phyloP scores from a whole-genome alignment of 2,329 filamentous ascomycete genomes.

The Cercospora canescens region DNA sequence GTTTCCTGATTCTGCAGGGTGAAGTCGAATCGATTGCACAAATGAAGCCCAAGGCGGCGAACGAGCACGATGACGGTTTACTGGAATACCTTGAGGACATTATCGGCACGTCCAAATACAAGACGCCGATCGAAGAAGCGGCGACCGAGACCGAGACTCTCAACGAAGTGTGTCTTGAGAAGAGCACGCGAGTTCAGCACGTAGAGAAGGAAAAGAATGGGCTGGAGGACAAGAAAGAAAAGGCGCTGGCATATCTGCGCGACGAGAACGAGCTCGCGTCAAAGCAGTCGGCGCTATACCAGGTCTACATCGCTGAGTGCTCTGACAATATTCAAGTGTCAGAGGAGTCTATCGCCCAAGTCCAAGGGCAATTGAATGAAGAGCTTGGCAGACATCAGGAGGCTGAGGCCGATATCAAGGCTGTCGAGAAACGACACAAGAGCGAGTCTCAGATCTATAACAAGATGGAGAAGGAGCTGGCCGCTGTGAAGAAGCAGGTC shows the following conservation, averaged over 20 bases:
- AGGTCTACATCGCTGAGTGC: constrained; percentile 86
- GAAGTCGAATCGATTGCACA: constrained; percentile 98
- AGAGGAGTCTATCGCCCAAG: constrained; percentile 84
- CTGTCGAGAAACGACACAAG: constrained; percentile 81
- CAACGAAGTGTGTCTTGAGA: constrained; percentile 93
- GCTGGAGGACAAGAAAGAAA: constrained; percentile 95
- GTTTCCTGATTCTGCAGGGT: constrained; percentile 94
- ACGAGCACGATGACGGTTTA: constrained; percentile 93
- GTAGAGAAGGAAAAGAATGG: constrained; percentile 95
- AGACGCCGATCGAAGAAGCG: constrained; percentile 92
- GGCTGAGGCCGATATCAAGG: constrained; percentile 85
- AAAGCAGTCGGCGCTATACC: constrained; percentile 90
- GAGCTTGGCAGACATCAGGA: constrained; percentile 92
- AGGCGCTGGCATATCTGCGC: constrained; percentile 81
- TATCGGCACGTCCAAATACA: constrained; percentile 98
- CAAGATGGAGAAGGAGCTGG: constrained; percentile 75
- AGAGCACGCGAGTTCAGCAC: constrained; percentile 91
- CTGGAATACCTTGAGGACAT: constrained; percentile 98
- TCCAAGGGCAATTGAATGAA: constrained; percentile 80
- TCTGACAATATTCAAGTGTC: constrained; percentile 86
- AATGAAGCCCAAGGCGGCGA: constrained; percentile 96
- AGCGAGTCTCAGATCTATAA: constrained; percentile 82
- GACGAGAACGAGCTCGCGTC: constrained; percentile 90
- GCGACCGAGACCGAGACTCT: constrained; percentile 85
- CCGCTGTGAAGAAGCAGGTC: constrained; percentile 79